These are phyloP conservation scores for Pseudozyma tsukubaensis DNA, from an alignment of 1,284 basidiomycete species.

Conservation along the genomic window DNA sequence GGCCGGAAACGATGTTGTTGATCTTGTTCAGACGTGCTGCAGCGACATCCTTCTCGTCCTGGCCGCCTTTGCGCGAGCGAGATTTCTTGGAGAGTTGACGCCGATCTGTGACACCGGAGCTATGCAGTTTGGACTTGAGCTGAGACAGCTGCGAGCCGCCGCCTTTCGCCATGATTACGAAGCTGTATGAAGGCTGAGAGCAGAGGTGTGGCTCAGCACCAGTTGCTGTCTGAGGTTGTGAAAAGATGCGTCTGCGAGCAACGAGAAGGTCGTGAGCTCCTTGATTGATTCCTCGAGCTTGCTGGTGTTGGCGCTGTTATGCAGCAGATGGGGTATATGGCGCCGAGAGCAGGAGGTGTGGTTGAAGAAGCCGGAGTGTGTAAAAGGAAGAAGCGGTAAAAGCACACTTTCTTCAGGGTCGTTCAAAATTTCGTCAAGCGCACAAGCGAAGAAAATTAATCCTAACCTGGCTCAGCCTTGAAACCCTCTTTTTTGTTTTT, in stretches of 20 bases:
- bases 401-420: slow-evolving; percentile 6
- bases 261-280: too few species aligned
- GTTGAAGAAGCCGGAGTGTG: background rate
- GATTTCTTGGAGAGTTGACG: slow-evolving; percentile 57
- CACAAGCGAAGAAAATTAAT: slow-evolving; percentile 15
- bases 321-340: slow-evolving; percentile 22
- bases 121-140: slow-evolving; percentile 62
- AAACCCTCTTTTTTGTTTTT: background rate
- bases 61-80: slow-evolving; percentile 70
- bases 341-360: slow-evolving; percentile 7
- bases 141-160: slow-evolving; percentile 68
- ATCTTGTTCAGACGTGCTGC: slow-evolving; percentile 73
- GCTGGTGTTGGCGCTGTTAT: too few species aligned
- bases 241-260: too few species aligned
- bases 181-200: background rate
- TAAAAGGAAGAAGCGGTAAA: background rate
- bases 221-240: background rate
- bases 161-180: slow-evolving; percentile 53
- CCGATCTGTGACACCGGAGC: slow-evolving; percentile 60
- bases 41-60: slow-evolving; percentile 70
- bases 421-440: slow-evolving; percentile 29
- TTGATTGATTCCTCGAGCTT: too few species aligned
- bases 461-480: background rate
- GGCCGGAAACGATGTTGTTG: slow-evolving; percentile 81
- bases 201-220: background rate